Percentiles rank a stretch among this genome's conserved stretches.
phyloP scores from a whole-genome alignment of 106 monocot species.

The Iris macrosiphon region DNA sequence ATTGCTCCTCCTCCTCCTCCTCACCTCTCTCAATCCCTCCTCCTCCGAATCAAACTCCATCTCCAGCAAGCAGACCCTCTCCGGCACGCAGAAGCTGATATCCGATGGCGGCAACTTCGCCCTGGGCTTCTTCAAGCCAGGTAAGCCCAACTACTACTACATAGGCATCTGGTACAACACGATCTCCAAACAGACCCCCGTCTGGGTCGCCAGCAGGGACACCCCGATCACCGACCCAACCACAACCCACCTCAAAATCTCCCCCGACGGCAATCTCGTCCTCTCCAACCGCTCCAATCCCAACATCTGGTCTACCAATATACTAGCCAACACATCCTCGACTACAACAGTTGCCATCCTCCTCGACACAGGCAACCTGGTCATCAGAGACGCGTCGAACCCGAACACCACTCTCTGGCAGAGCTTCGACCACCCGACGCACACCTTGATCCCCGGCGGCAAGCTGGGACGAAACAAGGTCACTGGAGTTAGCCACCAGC shows the following conservation, averaged over 20 bases:
- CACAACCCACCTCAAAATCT: slow-evolving; percentile 17
- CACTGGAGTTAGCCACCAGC: background rate
- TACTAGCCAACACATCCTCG: background rate
- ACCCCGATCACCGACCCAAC: slow-evolving; percentile 12
- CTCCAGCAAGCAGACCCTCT: no score
- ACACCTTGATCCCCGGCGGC: slow-evolving; percentile 11
- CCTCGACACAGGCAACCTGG: slow-evolving; percentile 33
- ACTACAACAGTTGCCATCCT: slow-evolving; percentile 9
- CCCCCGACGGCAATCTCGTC: slow-evolving; percentile 25
- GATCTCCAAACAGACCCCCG: slow-evolving; percentile 19
- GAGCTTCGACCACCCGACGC: slow-evolving; percentile 40
- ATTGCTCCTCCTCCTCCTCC: no score
- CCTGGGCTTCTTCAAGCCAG: no score
- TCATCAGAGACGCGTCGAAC: slow-evolving; percentile 14
- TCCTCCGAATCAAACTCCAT: no score
- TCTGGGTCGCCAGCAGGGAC: slow-evolving; percentile 42
- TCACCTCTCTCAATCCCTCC: no score
- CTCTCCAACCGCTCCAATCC: slow-evolving; percentile 22
- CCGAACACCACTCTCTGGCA: slow-evolving; percentile 23
- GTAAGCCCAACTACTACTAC: no score
- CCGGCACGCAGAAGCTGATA: no score
- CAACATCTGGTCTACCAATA: slow-evolving; percentile 40
- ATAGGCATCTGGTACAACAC: no score
- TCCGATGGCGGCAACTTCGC: no score
- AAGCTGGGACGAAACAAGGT: background rate